phyloP scores from a whole-genome alignment of 192 early-diverging fungal genomes.

The Funneliformis geosporum region DNA sequence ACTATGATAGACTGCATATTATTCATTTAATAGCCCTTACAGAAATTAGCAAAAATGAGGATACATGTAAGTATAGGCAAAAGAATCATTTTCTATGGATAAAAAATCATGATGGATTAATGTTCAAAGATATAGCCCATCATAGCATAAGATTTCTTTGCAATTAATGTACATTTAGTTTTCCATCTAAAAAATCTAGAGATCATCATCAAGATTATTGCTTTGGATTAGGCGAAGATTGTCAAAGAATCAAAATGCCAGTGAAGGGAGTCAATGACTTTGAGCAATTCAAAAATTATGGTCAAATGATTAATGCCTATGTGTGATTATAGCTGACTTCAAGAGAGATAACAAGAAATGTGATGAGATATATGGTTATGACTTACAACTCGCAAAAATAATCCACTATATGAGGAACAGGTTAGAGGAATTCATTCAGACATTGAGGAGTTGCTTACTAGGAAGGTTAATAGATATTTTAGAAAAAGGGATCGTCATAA shows the following conservation, averaged over 20 bases:
- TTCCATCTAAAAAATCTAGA: not conserved
- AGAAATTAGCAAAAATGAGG: too few relatives aligned
- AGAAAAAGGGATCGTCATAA: too few relatives aligned
- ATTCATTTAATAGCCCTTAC: too few relatives aligned
- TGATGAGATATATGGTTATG: constrained; percentile 8
- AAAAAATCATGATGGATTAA: not conserved
- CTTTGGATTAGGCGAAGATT: not conserved
- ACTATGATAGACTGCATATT: not conserved
- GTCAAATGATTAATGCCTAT: constrained; percentile 1
- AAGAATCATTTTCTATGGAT: too few relatives aligned
- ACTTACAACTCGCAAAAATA: too few relatives aligned
- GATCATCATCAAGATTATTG: not conserved
- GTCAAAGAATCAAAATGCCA: constrained; percentile 2
- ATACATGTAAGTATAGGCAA: too few relatives aligned
- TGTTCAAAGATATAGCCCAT: not conserved
- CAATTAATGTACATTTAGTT: not conserved
- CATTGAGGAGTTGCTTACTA: too few relatives aligned
- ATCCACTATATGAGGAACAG: too few relatives aligned
- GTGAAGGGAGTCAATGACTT: constrained; percentile 9
- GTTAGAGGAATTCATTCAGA: too few relatives aligned
- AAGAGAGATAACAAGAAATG: not conserved
- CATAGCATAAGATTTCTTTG: not conserved
- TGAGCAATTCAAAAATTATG: constrained; percentile 14
- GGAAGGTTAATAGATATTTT: too few relatives aligned
- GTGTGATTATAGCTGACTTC: too few relatives aligned